Evolutionary conservation across 2,329 filamentous ascomycete species (phyloP).

Genomic region (Cercospora nicotianae): DNA sequence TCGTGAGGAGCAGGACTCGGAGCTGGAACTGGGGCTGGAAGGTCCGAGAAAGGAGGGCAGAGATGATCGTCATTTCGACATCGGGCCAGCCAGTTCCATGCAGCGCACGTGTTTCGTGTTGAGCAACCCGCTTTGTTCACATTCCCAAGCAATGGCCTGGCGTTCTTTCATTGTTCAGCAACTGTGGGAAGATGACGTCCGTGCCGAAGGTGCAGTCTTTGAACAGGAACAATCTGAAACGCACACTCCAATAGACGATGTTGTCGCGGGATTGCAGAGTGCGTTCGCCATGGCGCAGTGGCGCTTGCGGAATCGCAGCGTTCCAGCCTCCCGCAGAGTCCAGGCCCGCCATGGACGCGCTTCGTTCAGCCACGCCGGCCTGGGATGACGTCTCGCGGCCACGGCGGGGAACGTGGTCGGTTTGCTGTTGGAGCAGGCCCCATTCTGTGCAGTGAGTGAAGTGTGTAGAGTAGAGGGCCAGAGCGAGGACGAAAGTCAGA

Average conservation of each 20-base stretch:
- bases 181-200: background rate
- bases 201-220: background rate
- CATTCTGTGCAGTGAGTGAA: background rate
- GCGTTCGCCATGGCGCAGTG: background rate
- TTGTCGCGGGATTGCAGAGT: background rate
- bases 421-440: background rate
- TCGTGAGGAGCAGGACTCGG: background rate
- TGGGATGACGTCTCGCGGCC: background rate
- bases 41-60: background rate
- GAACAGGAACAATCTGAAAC: background rate
- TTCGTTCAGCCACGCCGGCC: background rate
- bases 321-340: background rate
- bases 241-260: background rate
- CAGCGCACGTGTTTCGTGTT: background rate
- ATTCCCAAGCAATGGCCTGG: background rate
- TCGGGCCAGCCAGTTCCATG: background rate
- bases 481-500: background rate
- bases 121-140: background rate
- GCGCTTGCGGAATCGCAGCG: background rate
- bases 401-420: background rate
- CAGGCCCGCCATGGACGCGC: background rate
- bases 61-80: constrained; percentile 1
- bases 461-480: background rate
- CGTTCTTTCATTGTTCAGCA: background rate
- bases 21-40: background rate